Evolutionary conservation across 2,329 filamentous ascomycete genomes (phyloP).

Genomic region (Emydomyces testavorans): DNA sequence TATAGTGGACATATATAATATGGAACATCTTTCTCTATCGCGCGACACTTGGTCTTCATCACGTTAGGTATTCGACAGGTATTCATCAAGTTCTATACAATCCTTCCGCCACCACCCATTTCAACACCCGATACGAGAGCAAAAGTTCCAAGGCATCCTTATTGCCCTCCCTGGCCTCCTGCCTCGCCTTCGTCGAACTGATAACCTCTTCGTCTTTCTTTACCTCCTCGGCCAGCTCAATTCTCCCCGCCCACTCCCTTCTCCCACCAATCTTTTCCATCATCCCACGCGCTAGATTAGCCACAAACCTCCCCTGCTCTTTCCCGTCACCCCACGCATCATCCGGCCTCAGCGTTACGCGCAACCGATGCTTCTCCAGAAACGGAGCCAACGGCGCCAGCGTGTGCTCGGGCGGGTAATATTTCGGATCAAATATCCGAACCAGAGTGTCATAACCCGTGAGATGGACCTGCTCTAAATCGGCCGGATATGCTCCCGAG

Average conservation of each 20-base stretch:
- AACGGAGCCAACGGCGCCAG: constrained; percentile 34
- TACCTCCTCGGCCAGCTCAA: constrained; percentile 33
- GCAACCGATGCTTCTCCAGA: constrained; percentile 33
- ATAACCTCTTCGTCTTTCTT: constrained; percentile 27
- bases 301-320: constrained; percentile 31
- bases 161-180: constrained; percentile 24
- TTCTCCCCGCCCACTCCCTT: constrained; percentile 34
- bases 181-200: constrained; percentile 35
- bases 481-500: constrained; percentile 26
- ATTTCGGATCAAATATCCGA: constrained; percentile 39
- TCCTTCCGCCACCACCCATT: constrained; percentile 25
- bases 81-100: constrained; percentile 23
- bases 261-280: constrained; percentile 29
- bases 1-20: not conserved
- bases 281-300: constrained; percentile 29
- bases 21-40: not conserved
- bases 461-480: constrained; percentile 37
- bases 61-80: too few relatives aligned
- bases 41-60: not conserved
- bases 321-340: constrained; percentile 32
- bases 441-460: constrained; percentile 41
- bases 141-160: constrained; percentile 27
- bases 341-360: constrained; percentile 35
- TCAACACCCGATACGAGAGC: constrained; percentile 26
- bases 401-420: constrained; percentile 37